Evolutionary conservation across 768 basidiomycete species (phyloP).

Genomic region (Mrakia gelida): DNA sequence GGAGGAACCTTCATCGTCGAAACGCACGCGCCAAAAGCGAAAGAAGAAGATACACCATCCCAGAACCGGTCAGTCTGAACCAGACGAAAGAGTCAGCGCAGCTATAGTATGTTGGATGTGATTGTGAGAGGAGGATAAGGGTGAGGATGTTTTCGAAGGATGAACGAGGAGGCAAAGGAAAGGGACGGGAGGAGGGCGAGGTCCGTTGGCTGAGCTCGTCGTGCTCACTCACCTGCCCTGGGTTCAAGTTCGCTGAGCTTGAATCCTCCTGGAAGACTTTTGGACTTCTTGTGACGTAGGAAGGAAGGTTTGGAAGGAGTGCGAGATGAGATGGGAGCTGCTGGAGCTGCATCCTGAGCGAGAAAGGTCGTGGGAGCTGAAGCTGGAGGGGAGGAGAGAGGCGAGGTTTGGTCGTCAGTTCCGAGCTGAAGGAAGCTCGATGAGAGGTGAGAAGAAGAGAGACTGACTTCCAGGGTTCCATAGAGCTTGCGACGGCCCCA

Average conservation of each 20-base stretch:
- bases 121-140: not conserved
- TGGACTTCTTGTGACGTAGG: not conserved
- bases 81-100: too few species aligned
- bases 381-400: not conserved
- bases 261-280: conserved; percentile 6
- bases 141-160: not conserved
- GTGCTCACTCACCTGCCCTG: not conserved
- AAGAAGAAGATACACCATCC: not conserved
- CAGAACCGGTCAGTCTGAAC: too few species aligned
- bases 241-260: not conserved
- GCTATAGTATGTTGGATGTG: not conserved
- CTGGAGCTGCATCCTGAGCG: not conserved
- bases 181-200: not conserved
- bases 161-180: not conserved
- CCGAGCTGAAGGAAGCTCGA: not conserved
- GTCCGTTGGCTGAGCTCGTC: not conserved
- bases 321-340: not conserved
- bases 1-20: not conserved
- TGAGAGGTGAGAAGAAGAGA: not conserved
- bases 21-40: too few species aligned
- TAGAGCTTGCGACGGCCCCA: not conserved
- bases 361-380: not conserved
- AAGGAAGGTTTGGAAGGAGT: too few species aligned
- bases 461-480: conserved; percentile 12
- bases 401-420: too few species aligned